phyloP scores from a whole-genome alignment of 306 rosid genomes.

The Betula pendula region DNA sequence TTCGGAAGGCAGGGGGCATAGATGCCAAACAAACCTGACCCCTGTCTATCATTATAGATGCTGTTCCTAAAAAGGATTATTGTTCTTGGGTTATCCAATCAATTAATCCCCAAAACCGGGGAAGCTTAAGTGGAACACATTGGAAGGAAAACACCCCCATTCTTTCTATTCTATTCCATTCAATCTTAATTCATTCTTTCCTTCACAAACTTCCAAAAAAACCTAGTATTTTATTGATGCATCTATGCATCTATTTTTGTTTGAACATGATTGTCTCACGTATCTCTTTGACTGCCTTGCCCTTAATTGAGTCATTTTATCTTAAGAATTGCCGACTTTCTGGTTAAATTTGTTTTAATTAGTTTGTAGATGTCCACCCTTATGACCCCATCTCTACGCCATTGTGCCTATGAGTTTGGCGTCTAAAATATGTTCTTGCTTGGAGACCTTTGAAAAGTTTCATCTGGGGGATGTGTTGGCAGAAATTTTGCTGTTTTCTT shows the following conservation, averaged over 20 bases:
- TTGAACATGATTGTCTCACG: background rate
- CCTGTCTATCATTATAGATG: background rate
- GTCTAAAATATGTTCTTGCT: background rate
- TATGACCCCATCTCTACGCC: background rate
- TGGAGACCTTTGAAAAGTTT: constrained; percentile 6
- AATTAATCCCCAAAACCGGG: background rate
- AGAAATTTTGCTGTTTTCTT: background rate
- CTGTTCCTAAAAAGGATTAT: background rate
- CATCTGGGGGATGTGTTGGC: background rate
- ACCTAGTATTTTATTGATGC: background rate
- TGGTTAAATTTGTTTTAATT: background rate
- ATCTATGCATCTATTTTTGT: background rate
- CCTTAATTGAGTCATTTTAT: background rate
- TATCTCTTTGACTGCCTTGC: background rate
- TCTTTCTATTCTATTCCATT: no score
- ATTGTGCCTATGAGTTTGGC: background rate
- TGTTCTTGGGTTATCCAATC: background rate
- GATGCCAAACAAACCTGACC: background rate
- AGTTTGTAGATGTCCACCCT: background rate
- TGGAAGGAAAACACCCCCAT: no score
- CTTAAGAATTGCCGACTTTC: background rate
- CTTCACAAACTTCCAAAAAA: background rate
- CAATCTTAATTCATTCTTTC: no score
- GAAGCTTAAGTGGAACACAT: background rate
- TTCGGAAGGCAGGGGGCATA: background rate